Conservation (phyloP, 768 basidiomycete genomes). For the Trametes maxima region DNA sequence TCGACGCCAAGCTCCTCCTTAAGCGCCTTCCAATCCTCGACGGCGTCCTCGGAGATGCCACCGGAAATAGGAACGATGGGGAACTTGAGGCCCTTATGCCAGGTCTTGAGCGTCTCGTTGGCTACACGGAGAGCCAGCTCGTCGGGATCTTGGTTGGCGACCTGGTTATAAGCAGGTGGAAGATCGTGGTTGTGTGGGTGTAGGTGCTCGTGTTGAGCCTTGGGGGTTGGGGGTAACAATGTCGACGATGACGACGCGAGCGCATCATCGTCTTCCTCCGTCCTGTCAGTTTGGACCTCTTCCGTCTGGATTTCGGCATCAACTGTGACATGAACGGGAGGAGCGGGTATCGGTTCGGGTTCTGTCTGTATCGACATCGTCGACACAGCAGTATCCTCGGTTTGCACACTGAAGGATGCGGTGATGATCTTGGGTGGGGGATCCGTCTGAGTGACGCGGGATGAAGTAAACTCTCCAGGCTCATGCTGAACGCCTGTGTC, state of each 20-base stretch:
- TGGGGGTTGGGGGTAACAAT: constrained; percentile 70
- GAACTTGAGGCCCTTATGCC: constrained; percentile 62
- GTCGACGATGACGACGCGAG: constrained; percentile 77
- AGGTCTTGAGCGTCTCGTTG: constrained; percentile 63
- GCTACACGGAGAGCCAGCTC: constrained; percentile 54
- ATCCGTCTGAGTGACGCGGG: constrained; percentile 61
- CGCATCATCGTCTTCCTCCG: constrained; percentile 50
- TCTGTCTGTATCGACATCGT: constrained; percentile 44
- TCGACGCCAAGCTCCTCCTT: constrained; percentile 81
- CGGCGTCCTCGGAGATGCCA: constrained; percentile 65
- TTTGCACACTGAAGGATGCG: constrained; percentile 57
- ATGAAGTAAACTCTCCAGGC: constrained; percentile 48
- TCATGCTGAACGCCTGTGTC: constrained; percentile 78
- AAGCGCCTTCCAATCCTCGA: constrained; percentile 77
- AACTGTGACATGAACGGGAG: constrained; percentile 34
- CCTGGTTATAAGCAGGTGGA: constrained; percentile 74
- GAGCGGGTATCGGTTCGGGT: constrained; percentile 34
- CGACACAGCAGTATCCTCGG: constrained; percentile 40
- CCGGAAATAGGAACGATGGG: constrained; percentile 47
- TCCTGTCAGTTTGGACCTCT: constrained; percentile 37
- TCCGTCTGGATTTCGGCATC: constrained; percentile 72
- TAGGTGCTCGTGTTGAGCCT: constrained; percentile 45
- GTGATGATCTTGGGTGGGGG: constrained; percentile 52
- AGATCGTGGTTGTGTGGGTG: constrained; percentile 47
- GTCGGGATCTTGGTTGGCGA: constrained; percentile 43